Evolutionary conservation across 345 rosid genomes (phyloP), one percentile per base, ranked within the genome.

Genomic region (Bretschneidera sinensis): DNA sequence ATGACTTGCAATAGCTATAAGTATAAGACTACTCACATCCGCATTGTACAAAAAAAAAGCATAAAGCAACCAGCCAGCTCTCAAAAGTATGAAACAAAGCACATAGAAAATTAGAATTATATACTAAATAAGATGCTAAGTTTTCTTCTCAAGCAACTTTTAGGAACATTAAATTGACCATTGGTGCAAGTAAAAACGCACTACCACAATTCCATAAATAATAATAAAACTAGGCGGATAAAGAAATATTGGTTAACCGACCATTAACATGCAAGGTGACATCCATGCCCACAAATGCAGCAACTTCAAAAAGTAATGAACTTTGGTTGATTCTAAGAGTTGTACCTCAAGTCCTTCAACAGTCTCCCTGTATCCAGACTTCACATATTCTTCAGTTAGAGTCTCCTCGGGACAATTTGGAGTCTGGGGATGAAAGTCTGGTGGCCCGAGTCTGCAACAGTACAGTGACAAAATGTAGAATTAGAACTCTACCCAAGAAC

Each of bases 291-390:
- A 35, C 15, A 50, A 21, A 18, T 15, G 45, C 16, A 9, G 15
- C 45, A 9, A 39, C 9, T 31, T 31, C 45, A 39, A 1, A 9
- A 39, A 39, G 20, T 22, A 16, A 51, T n/a, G 20, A 51, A 47
- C 18, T 15, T 22, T 25, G 9, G 50, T 24, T 51, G 34, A n/a
- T 67, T 55, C 43, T 9, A 66, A 66, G 53, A 62, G 21, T 50
- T 57, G 4, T 70, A 95, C 99, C 96, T 95, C 97, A 80, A 95
- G 87, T 57, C 96, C 96, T 73, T 86, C 99, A 76, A 91, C 82
- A 47, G 91, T 85, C 77, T 95, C 99, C 81, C 75, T 91, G 78
- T 95, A 95, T 59, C 99, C 99, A 67, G 34, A 62, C 59, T 70
- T 87, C 59, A 87, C 87, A 80, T 88, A 86, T 56, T 91, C 98